Percentiles rank a stretch among this genome's conserved stretches.
These are phyloP conservation scores for Skeletonema menzelii DNA, from an alignment of 108 stramenopile species.

Conservation along the genomic window DNA sequence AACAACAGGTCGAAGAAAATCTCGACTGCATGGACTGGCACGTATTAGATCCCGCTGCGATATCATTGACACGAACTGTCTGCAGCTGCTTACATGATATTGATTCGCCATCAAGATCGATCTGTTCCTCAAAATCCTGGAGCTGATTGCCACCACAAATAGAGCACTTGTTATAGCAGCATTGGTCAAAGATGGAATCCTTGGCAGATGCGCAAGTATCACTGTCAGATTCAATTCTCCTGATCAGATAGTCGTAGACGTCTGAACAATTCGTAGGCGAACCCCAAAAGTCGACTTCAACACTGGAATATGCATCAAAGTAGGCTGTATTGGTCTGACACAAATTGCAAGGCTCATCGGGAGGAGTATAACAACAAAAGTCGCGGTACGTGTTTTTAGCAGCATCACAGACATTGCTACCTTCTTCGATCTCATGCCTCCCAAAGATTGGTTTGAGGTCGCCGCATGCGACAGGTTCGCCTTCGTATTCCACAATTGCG, in stretches of 20 bases:
- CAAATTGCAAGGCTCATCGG: constrained; percentile 36
- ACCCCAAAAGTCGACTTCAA: constrained; percentile 44
- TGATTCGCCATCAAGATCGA: constrained; percentile 31
- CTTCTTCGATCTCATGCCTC: constrained; percentile 39
- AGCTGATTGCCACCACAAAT: constrained; percentile 33
- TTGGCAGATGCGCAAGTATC: constrained; percentile 37
- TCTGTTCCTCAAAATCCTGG: constrained; percentile 33
- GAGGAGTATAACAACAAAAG: constrained; percentile 48
- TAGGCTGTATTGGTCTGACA: constrained; percentile 43
- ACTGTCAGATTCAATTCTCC: constrained; percentile 19
- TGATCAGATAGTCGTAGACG: constrained; percentile 17
- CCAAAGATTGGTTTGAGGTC: constrained; percentile 50
- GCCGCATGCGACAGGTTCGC: constrained; percentile 39
- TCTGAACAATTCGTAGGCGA: constrained; percentile 42
- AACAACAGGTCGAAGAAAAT: constrained; percentile 42
- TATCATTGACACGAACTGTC: constrained; percentile 32
- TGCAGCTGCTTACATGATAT: constrained; percentile 48
- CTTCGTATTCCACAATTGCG: constrained; percentile 41
- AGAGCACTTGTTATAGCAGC: constrained; percentile 48
- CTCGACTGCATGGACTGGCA: constrained; percentile 31
- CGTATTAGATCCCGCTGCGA: constrained; percentile 12
- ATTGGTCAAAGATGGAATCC: constrained; percentile 28
- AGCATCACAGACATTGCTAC: constrained; percentile 16
- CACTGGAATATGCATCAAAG: constrained; percentile 40
- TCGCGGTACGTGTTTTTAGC: constrained; percentile 25